phyloP scores from a whole-genome alignment of 192 early-diverging fungal genomes.

The Linnemannia schmuckeri region DNA sequence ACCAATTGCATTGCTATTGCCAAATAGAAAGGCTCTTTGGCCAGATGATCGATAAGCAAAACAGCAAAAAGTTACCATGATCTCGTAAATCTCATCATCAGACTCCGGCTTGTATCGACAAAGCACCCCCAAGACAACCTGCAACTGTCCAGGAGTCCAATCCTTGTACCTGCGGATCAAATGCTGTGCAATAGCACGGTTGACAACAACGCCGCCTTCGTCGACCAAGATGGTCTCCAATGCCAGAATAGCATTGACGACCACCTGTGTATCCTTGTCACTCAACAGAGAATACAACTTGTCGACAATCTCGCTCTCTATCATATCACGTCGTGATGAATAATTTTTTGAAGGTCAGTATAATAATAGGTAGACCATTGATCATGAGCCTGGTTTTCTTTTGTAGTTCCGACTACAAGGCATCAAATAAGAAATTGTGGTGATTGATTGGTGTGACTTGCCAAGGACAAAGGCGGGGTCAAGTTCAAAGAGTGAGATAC shows the following conservation, averaged over 20 bases:
- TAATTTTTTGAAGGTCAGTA: not conserved
- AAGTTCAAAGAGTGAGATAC: conserved; percentile 53
- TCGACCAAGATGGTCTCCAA: conserved; percentile 49
- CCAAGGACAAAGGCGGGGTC: conserved; percentile 54
- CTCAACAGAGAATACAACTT: conserved; percentile 42
- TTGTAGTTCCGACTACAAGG: too few relatives aligned
- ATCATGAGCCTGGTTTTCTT: not conserved
- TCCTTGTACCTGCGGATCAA: conserved; percentile 50
- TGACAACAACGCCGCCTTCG: conserved; percentile 54
- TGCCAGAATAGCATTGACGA: conserved; percentile 46
- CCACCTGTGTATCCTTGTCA: conserved; percentile 54
- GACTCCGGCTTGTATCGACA: conserved; percentile 49
- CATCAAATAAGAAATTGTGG: too few relatives aligned
- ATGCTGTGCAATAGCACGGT: conserved; percentile 29
- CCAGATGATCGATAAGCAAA: not conserved
- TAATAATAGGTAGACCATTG: not conserved
- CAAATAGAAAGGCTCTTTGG: not conserved
- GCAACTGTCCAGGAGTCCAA: conserved; percentile 49
- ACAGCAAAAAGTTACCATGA: conserved; percentile 33
- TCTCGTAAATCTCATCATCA: conserved; percentile 56
- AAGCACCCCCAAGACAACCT: conserved; percentile 43
- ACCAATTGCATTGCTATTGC: too few relatives aligned
- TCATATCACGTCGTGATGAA: not conserved
- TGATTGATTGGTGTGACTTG: conserved; percentile 14
- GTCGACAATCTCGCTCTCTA: conserved; percentile 57